Base-by-base conservation (phyloP, 1,284 basidiomycete genomes). In the Cystobasidium pallidum region DNA sequence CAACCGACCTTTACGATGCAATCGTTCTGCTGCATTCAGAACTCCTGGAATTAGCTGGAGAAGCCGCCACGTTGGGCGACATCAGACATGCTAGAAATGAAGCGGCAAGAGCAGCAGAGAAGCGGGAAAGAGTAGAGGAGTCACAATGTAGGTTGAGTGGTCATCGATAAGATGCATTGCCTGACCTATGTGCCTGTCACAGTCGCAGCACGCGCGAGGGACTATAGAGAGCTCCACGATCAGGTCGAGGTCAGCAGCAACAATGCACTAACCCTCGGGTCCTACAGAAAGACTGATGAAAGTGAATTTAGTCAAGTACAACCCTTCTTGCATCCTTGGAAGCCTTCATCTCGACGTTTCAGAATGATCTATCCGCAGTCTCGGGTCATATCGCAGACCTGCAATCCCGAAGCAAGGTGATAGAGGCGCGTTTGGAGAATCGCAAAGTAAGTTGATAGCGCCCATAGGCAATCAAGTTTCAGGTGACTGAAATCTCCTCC, bases 341-440 rank as follows among this genome's bases (percentile, higher is more conserved):
- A 76, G 85, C 87, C 1, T 98, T 98, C 80, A 85, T 98, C 11
- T 92, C 92, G 1, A 95, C 92, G 0, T 99, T 99, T 78, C 94
- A 97, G 81, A 89, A 86, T 76, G 94, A 99, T 81, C 85, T 99
- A 4, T 90, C 91, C 2, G 88, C 89, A 1, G 94, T 98, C 3
- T 97, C 95, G 2, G 91, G 92, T 0, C 94, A 99, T 79, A 96
- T 99, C 79, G 89, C 91, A 0, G 91, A 95, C 75, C 85, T 99
- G 28, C 95, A 99, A 80, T 86, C 87, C 74, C 86, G 92, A 45
- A 94, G 91, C 78, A 90, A 91, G 75, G 88, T 90, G 58, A 95
- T 99, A 59, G 94, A 97, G 75, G 87, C 86, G 73, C 86, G 90
- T 73, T 84, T 98, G 65, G 91, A 89, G 80, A 90, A 88, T 58